These are phyloP conservation scores for Auriculariales sp. DNA, from an alignment of 768 basidiomycete species.

Conservation along the genomic window DNA sequence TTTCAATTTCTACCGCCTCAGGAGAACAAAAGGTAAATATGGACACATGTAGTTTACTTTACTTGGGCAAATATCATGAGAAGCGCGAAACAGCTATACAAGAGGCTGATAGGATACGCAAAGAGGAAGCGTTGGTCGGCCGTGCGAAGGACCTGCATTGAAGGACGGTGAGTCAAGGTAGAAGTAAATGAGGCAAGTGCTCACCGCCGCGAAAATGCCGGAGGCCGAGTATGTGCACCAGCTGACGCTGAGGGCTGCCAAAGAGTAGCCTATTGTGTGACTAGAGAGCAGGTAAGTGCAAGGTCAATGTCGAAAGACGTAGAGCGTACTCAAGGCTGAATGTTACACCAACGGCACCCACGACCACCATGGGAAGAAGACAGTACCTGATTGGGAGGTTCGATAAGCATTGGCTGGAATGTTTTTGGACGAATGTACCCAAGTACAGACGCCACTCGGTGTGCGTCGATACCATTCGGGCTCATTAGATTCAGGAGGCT, in stretches of 20 bases:
- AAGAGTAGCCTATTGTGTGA: conserved; percentile 69
- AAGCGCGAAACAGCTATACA: no score
- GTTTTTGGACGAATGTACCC: no score
- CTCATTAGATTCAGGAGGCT: conserved; percentile 95
- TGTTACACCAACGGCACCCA: conserved; percentile 78
- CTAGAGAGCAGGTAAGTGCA: conserved; percentile 22
- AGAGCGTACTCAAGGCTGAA: conserved; percentile 71
- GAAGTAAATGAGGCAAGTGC: conserved; percentile 95
- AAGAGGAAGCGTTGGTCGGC: no score
- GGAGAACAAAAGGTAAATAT: no score
- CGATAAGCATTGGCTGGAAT: no score
- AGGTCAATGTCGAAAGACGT: neutral
- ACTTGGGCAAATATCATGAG: no score
- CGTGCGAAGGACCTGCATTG: no score
- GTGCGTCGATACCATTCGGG: conserved; percentile 85
- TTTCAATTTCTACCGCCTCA: no score
- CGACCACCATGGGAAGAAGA: conserved; percentile 88
- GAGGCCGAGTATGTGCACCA: conserved; percentile 98
- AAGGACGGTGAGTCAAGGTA: no score
- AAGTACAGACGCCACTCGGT: conserved; percentile 85
- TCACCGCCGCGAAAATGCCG: conserved; percentile 90
- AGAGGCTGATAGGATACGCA: no score
- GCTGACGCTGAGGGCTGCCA: conserved; percentile 68
- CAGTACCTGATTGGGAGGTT: no score
- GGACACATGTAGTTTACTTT: no score